Evolutionary conservation across 345 rosid species (phyloP).

Genomic region (Citrus inodora): DNA sequence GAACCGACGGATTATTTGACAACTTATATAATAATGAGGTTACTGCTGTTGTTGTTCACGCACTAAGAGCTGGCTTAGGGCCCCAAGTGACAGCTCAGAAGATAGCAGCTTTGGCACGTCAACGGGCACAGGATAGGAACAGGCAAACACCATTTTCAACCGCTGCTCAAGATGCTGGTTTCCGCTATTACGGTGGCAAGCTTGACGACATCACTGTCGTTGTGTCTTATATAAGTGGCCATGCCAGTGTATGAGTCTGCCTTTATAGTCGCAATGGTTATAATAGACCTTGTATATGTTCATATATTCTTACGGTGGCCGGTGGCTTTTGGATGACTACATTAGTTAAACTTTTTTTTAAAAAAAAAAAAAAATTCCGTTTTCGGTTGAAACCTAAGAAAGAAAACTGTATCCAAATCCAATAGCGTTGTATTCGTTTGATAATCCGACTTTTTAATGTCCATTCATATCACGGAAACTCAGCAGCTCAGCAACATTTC

Average conservation of each 20-base stretch:
- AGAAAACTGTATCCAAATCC: neutral
- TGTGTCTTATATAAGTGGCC: slow-evolving; percentile 60
- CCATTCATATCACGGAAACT: neutral
- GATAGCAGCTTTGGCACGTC: slow-evolving; percentile 83
- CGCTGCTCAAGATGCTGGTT: slow-evolving; percentile 95
- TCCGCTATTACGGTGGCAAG: slow-evolving; percentile 88
- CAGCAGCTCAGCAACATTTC: neutral
- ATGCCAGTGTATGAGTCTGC: slow-evolving; percentile 10
- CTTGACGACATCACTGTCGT: slow-evolving; percentile 94
- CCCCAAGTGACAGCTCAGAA: slow-evolving; percentile 77
- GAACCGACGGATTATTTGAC: slow-evolving; percentile 94
- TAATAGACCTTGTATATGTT: neutral
- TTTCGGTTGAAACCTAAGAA: neutral
- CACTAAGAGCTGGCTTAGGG: slow-evolving; percentile 61
- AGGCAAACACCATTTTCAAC: slow-evolving; percentile 84
- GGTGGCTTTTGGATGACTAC: neutral
- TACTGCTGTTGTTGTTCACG: slow-evolving; percentile 70
- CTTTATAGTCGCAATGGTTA: neutral
- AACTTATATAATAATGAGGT: slow-evolving; percentile 85
- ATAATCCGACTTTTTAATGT: neutral
- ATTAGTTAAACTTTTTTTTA: neutral
- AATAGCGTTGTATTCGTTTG: neutral
- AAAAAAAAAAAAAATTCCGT: too few species aligned
- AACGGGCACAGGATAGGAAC: slow-evolving; percentile 66
- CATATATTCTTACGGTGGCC: neutral